Conservation (phyloP, 2,329 filamentous ascomycete genomes). For the Plectosphaerella sp. region DNA sequence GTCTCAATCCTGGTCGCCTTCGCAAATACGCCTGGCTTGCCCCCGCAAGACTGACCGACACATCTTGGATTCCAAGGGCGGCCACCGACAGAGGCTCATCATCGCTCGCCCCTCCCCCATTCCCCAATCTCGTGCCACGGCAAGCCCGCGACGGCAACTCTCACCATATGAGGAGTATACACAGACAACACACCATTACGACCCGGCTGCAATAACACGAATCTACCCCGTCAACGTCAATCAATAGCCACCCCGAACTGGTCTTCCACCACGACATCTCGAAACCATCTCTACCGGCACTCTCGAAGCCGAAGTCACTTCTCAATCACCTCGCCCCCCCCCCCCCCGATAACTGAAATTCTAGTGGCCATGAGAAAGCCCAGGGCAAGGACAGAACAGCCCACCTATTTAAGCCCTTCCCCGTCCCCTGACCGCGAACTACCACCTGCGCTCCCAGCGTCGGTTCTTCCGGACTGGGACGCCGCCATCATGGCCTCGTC, state of each 20-base stretch:
- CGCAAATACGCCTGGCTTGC: too few species aligned
- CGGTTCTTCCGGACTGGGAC: slow-evolving; percentile 40
- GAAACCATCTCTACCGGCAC: not conserved
- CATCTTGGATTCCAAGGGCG: too few species aligned
- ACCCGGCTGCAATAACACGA: not conserved
- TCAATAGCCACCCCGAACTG: not conserved
- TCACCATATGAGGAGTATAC: too few species aligned
- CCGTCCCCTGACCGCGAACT: slow-evolving; percentile 33
- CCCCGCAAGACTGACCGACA: too few species aligned
- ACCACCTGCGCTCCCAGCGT: slow-evolving; percentile 35
- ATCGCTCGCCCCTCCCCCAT: too few species aligned
- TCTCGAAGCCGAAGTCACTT: not conserved
- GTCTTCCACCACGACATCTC: not conserved
- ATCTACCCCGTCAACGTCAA: not conserved
- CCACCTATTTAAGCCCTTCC: slow-evolving; percentile 35
- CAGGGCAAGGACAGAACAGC: slow-evolving; percentile 38
- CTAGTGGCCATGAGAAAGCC: slow-evolving; percentile 38
- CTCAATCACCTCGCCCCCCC: not conserved
- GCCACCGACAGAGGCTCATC: too few species aligned
- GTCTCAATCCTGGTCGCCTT: not conserved
- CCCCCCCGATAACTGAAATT: not conserved
- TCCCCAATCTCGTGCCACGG: too few species aligned
- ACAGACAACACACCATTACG: too few species aligned
- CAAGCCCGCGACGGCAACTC: too few species aligned
- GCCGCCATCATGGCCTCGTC: slow-evolving; percentile 41